Percentiles rank a stretch among this genome's conserved stretches.
Evolutionary conservation across 2,329 filamentous ascomycete genomes (phyloP).

Genomic region (Colletotrichum nymphaeae): DNA sequence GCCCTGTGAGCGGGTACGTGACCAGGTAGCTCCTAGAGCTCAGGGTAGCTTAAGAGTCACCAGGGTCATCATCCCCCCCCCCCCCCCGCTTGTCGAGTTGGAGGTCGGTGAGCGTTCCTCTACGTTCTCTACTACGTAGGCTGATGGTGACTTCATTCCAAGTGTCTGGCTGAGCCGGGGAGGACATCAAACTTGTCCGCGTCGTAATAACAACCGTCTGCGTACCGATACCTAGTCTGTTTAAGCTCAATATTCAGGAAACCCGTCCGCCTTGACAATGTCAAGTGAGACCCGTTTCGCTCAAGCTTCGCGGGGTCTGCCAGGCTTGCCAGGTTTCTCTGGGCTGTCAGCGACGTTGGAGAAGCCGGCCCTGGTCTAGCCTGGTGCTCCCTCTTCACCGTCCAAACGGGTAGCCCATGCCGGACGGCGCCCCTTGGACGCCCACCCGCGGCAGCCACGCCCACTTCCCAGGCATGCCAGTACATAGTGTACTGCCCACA

Average conservation of each 20-base stretch:
- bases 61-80: neutral
- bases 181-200: neutral
- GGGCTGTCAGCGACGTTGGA: slow-evolving; percentile 19
- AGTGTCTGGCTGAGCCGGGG: neutral
- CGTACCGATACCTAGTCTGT: neutral
- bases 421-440: slow-evolving; percentile 15
- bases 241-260: slow-evolving; percentile 28
- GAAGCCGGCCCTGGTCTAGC: slow-evolving; percentile 21
- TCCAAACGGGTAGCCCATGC: slow-evolving; percentile 34
- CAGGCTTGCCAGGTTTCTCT: slow-evolving; percentile 33
- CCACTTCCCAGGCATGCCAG: slow-evolving; percentile 18
- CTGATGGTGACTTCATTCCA: neutral
- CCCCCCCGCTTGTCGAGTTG: neutral
- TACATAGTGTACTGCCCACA: slow-evolving; percentile 7
- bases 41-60: slow-evolving; percentile 8
- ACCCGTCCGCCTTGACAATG: slow-evolving; percentile 19
- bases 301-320: slow-evolving; percentile 36
- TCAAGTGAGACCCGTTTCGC: slow-evolving; percentile 22
- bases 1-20: slow-evolving; percentile 10
- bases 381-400: slow-evolving; percentile 22
- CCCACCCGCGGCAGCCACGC: slow-evolving; percentile 28
- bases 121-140: neutral
- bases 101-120: neutral
- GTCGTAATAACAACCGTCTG: neutral
- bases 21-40: slow-evolving; percentile 11